Evolutionary conservation across 2,329 filamentous ascomycete genomes (phyloP).

Genomic region (Trichoderma atrobrunneum): DNA sequence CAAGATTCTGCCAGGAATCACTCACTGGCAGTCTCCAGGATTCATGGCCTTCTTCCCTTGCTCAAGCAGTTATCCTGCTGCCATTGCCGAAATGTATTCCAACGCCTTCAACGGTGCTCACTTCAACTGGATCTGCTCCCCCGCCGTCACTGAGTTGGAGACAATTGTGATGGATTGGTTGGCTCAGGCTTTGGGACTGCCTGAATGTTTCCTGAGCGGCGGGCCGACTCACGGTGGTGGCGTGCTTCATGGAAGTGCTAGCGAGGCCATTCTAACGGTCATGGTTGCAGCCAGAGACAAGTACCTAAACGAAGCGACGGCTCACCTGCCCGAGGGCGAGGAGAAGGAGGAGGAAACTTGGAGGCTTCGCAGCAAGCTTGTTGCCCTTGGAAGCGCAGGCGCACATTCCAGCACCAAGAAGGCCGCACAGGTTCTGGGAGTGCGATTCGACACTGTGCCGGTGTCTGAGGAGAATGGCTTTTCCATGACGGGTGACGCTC

Average conservation of each 20-base stretch:
- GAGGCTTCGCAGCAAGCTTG: conserved; percentile 53
- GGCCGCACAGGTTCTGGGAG: conserved; percentile 79
- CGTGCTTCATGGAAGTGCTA: conserved; percentile 91
- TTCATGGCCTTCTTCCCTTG: conserved; percentile 97
- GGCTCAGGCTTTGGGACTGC: conserved; percentile 70
- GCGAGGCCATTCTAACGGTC: conserved; percentile 80
- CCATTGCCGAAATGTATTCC: conserved; percentile 90
- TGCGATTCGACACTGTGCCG: conserved; percentile 71
- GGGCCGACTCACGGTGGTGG: conserved; percentile 73
- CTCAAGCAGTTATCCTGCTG: conserved; percentile 74
- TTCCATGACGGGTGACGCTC: conserved; percentile 62
- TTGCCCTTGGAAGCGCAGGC: conserved; percentile 76
- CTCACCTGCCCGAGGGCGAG: conserved; percentile 49
- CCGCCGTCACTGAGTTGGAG: conserved; percentile 89
- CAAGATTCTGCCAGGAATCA: conserved; percentile 88
- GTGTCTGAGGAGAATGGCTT: conserved; percentile 63
- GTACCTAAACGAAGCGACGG: conserved; percentile 62
- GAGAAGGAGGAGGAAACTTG: conserved; percentile 69
- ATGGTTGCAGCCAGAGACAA: conserved; percentile 85
- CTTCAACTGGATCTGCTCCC: conserved; percentile 97
- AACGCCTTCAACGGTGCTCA: conserved; percentile 84
- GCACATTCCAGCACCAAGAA: conserved; percentile 85
- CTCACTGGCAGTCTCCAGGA: conserved; percentile 91
- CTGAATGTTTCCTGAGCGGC: conserved; percentile 69
- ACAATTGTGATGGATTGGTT: conserved; percentile 93